phyloP scores from a whole-genome alignment of 2,329 filamentous ascomycete species.

The Penicillium sp. region DNA sequence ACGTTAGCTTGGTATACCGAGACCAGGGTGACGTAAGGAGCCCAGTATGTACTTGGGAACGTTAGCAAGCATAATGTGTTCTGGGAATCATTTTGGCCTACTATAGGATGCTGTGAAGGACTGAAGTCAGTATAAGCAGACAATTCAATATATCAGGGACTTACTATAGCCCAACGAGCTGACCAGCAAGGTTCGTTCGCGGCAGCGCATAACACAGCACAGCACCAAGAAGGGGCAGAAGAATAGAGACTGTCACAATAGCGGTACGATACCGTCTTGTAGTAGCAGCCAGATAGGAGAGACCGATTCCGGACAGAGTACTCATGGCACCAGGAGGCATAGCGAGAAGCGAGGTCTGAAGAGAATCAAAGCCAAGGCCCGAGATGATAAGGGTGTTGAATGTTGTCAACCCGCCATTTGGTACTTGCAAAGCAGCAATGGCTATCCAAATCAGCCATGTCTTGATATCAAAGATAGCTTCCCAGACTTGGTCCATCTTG shows the following conservation, averaged over 20 bases:
- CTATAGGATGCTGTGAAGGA: background rate
- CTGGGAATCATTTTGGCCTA: slow-evolving; percentile 6
- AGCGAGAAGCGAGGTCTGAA: slow-evolving; percentile 38
- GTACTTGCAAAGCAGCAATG: slow-evolving; percentile 36
- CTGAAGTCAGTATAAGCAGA: background rate
- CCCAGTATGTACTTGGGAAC: slow-evolving; percentile 39
- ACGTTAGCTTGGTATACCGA: slow-evolving; percentile 35
- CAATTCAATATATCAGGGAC: background rate
- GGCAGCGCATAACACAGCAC: slow-evolving; percentile 31
- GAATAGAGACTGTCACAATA: slow-evolving; percentile 31
- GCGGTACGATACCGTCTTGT: slow-evolving; percentile 16
- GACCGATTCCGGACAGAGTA: slow-evolving; percentile 31
- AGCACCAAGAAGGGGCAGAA: slow-evolving; percentile 33
- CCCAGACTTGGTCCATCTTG: slow-evolving; percentile 31
- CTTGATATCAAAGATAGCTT: slow-evolving; percentile 38
- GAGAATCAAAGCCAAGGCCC: slow-evolving; percentile 38
- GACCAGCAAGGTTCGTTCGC: slow-evolving; percentile 36
- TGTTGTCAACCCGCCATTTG: slow-evolving; percentile 39
- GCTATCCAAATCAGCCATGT: slow-evolving; percentile 38
- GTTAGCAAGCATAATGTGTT: background rate
- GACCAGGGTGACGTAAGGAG: slow-evolving; percentile 31
- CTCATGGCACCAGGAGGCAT: slow-evolving; percentile 39
- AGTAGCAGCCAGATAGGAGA: slow-evolving; percentile 32
- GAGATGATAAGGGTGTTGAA: slow-evolving; percentile 42
- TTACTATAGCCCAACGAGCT: slow-evolving; percentile 42